A percentile compares a stretch with the other conserved stretches of the same genome.
Evolutionary conservation across 2,329 filamentous ascomycete genomes (phyloP).

Genomic region (Apiospora aurea): DNA sequence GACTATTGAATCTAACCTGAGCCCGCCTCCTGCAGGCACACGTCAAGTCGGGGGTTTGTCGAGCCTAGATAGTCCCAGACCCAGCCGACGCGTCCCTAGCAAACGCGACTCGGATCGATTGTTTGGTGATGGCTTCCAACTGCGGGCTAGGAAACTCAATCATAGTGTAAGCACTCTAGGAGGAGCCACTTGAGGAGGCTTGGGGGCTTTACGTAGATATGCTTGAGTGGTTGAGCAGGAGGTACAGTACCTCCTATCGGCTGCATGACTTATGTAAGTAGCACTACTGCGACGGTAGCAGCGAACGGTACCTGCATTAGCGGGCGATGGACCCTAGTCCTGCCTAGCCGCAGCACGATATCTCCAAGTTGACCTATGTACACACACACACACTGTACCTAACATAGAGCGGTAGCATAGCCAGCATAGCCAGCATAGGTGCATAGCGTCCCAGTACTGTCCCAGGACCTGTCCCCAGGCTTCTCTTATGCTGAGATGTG

Average conservation of each 20-base stretch:
- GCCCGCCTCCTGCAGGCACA: background rate
- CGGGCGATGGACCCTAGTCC: background rate
- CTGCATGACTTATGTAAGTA: no score
- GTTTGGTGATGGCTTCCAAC: background rate
- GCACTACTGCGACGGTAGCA: background rate
- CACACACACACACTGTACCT: no score
- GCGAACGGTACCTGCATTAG: conserved; percentile 20
- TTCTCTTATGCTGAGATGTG: conserved; percentile 8
- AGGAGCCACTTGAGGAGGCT: background rate
- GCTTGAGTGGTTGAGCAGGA: background rate
- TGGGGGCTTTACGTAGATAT: background rate
- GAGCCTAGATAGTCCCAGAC: background rate
- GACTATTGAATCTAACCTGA: background rate
- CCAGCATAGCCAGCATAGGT: no score
- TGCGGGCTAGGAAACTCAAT: background rate
- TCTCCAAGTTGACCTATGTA: no score
- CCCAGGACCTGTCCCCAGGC: background rate
- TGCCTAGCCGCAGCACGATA: background rate
- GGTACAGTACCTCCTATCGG: no score
- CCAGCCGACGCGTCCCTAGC: background rate
- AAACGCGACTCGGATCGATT: background rate
- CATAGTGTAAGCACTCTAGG: background rate
- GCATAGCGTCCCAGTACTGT: no score
- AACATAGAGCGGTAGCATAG: no score
- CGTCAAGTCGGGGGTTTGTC: background rate